phyloP scores from a whole-genome alignment of 1,284 basidiomycete genomes.

The Malassezia brasiliensis region DNA sequence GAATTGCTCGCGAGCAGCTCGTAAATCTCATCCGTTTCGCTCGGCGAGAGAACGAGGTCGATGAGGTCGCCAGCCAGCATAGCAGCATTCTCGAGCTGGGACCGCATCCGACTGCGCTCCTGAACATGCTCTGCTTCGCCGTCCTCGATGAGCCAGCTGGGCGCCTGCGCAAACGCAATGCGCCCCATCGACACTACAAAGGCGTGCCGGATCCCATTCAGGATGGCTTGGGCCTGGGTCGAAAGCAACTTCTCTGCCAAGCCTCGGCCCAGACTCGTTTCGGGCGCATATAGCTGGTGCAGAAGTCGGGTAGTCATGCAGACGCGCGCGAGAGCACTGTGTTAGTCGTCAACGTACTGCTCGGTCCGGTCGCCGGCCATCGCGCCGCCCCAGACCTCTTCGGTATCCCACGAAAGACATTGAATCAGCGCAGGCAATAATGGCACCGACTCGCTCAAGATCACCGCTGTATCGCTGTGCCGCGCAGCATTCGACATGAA shows the following conservation, averaged over 20 bases:
- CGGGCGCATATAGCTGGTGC: constrained; percentile 24
- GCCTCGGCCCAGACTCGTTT: not conserved
- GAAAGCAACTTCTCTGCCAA: constrained; percentile 27
- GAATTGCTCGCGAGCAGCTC: constrained; percentile 21
- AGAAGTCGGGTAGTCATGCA: constrained; percentile 27
- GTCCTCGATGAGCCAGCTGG: constrained; percentile 28
- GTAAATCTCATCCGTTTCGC: constrained; percentile 33
- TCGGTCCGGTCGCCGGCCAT: not conserved
- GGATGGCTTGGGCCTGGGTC: constrained; percentile 28
- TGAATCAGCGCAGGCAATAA: constrained; percentile 29
- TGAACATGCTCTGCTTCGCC: not conserved
- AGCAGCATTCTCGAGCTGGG: constrained; percentile 25
- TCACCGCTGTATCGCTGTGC: constrained; percentile 21
- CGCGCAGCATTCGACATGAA: constrained; percentile 25
- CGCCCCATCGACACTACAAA: constrained; percentile 31
- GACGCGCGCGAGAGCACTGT: constrained; percentile 25
- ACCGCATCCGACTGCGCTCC: constrained; percentile 1
- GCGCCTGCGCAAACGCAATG: constrained; percentile 34
- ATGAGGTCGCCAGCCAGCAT: constrained; percentile 32
- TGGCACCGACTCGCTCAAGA: constrained; percentile 29
- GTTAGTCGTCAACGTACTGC: not conserved
- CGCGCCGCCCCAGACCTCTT: constrained; percentile 22
- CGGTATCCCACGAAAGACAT: constrained; percentile 27
- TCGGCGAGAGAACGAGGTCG: constrained; percentile 33
- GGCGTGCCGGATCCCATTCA: constrained; percentile 37